Conservation (phyloP, 2,329 filamentous ascomycete species). For the Lecanoromycetidae sp. region DNA sequence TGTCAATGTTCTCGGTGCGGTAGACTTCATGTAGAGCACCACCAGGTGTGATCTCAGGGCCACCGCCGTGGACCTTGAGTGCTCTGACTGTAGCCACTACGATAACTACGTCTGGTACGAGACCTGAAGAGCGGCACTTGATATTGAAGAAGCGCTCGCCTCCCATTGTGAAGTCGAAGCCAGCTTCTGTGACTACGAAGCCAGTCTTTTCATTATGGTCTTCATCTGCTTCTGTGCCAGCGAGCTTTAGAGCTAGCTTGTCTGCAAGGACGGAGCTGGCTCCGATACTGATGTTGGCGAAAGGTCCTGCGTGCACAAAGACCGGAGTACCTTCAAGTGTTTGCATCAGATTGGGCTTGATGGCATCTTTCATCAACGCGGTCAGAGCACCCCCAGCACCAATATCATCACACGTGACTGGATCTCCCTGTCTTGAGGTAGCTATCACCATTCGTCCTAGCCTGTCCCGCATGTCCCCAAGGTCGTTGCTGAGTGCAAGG, state of each 20-base stretch:
- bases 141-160: conserved; percentile 99
- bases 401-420: conserved; percentile 91
- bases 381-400: conserved; percentile 85
- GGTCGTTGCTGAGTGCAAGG: conserved; percentile 76
- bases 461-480: conserved; percentile 81
- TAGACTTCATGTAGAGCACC: conserved; percentile 78
- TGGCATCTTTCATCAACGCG: conserved; percentile 92
- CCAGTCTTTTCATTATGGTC: conserved; percentile 70
- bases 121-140: conserved; percentile 90
- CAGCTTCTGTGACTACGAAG: conserved; percentile 91
- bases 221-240: conserved; percentile 86
- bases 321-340: conserved; percentile 93
- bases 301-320: conserved; percentile 93
- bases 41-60: conserved; percentile 82
- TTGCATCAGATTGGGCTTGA: conserved; percentile 99
- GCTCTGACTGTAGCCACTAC: conserved; percentile 92
- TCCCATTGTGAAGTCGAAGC: conserved; percentile 99
- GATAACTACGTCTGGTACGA: conserved; percentile 85
- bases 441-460: conserved; percentile 93
- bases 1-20: conserved; percentile 82
- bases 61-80: conserved; percentile 92
- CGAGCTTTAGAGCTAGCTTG: conserved; percentile 88
- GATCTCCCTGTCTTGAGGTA: conserved; percentile 71
- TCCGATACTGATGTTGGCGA: conserved; percentile 96
- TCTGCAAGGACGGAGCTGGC: conserved; percentile 92